These are phyloP conservation scores for Cutaneotrichosporon sp. DNA, from an alignment of 1,284 basidiomycete genomes.

Conservation along the genomic window DNA sequence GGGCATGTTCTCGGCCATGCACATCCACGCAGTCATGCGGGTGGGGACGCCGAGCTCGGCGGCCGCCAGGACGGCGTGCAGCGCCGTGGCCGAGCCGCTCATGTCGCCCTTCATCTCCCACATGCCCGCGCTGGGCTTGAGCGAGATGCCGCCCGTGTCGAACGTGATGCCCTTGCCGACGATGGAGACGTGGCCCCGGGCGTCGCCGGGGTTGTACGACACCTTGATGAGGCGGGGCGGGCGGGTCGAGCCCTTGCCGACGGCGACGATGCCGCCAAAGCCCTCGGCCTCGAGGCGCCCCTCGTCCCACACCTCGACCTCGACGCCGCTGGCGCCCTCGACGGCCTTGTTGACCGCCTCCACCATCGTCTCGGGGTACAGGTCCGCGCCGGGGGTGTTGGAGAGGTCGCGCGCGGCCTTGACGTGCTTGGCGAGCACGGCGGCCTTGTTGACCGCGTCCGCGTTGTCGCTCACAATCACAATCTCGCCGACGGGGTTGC, in stretches of 20 bases:
- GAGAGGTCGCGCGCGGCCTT: slow-evolving; percentile 21
- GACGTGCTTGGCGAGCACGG: slow-evolving; percentile 16
- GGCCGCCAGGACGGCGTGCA: slow-evolving; percentile 22
- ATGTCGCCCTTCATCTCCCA: slow-evolving; percentile 28
- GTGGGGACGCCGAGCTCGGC: slow-evolving; percentile 21
- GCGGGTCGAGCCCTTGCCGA: slow-evolving; percentile 21
- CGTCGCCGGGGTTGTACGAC: slow-evolving; percentile 16
- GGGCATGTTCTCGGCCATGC: slow-evolving; percentile 27
- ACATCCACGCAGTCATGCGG: slow-evolving; percentile 21
- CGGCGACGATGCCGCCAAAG: slow-evolving; percentile 18
- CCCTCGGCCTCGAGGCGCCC: slow-evolving; percentile 12
- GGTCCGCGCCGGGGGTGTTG: slow-evolving; percentile 17
- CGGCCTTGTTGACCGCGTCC: slow-evolving; percentile 11
- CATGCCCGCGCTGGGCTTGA: slow-evolving; percentile 22
- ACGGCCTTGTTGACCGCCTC: slow-evolving; percentile 13
- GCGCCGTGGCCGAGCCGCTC: slow-evolving; percentile 20
- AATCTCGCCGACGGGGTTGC: neutral
- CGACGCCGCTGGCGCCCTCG: slow-evolving; percentile 10
- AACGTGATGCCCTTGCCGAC: slow-evolving; percentile 27
- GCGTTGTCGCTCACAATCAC: neutral
- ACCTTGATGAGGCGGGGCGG: slow-evolving; percentile 22
- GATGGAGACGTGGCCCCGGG: slow-evolving; percentile 14
- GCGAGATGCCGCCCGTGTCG: slow-evolving; percentile 25
- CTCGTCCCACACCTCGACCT: slow-evolving; percentile 24
- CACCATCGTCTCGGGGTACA: slow-evolving; percentile 18